phyloP scores from a whole-genome alignment of 2,329 filamentous ascomycete species.

The Phialophora macrospora region DNA sequence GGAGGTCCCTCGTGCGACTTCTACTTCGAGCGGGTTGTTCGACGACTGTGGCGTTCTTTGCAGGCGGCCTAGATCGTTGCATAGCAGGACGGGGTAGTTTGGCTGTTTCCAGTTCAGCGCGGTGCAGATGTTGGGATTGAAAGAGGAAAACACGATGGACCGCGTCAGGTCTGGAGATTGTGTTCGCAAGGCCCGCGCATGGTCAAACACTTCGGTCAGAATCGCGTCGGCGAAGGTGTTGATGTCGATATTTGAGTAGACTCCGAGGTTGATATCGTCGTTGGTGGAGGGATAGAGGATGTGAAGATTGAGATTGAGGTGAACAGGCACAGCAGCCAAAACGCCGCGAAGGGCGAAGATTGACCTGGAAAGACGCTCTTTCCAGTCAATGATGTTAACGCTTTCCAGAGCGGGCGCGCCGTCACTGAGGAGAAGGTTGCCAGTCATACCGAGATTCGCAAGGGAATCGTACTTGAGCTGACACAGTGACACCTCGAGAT shows the following conservation, averaged over 20 bases:
- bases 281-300: slow-evolving; percentile 79
- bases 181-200: slow-evolving; percentile 73
- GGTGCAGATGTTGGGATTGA: slow-evolving; percentile 86
- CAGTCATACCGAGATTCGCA: slow-evolving; percentile 34
- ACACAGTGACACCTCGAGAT: slow-evolving; percentile 80
- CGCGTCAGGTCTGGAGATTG: slow-evolving; percentile 73
- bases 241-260: slow-evolving; percentile 78
- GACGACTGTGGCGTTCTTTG: slow-evolving; percentile 54
- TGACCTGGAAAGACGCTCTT: slow-evolving; percentile 72
- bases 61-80: slow-evolving; percentile 78
- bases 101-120: slow-evolving; percentile 99
- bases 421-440: slow-evolving; percentile 54
- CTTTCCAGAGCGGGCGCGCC: slow-evolving; percentile 39
- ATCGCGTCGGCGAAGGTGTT: slow-evolving; percentile 86
- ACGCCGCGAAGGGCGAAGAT: slow-evolving; percentile 82
- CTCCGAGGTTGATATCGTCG: slow-evolving; percentile 71
- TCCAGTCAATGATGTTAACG: slow-evolving; percentile 44
- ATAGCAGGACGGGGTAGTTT: slow-evolving; percentile 92
- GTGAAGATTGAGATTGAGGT: slow-evolving; percentile 90
- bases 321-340: slow-evolving; percentile 72
- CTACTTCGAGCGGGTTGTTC: slow-evolving; percentile 36
- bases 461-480: slow-evolving; percentile 68
- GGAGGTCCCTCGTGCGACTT: slow-evolving; percentile 61
- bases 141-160: slow-evolving; percentile 92
- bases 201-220: slow-evolving; percentile 84